phyloP scores from a whole-genome alignment of 352 stramenopile genomes.

The Globisporangium recalcitrans region DNA sequence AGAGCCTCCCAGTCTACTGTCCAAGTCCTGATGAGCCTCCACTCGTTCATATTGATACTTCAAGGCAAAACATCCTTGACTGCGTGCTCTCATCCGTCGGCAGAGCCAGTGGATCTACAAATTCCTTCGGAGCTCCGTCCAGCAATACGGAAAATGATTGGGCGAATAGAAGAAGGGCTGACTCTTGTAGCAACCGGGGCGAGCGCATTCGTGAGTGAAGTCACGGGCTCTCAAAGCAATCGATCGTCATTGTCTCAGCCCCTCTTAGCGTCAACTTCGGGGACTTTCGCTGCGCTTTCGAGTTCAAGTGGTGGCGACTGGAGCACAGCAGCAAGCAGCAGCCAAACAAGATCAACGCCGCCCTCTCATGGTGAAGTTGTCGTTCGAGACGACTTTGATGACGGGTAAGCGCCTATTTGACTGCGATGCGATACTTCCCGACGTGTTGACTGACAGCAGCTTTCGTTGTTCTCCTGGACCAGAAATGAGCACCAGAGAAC shows the following conservation, averaged over 20 bases:
- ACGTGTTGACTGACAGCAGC: neutral
- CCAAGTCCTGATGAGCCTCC: slow-evolving; percentile 37
- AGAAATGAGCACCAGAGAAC: neutral
- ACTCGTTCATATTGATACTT: slow-evolving; percentile 63
- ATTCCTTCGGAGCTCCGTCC: slow-evolving; percentile 53
- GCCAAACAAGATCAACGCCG: neutral
- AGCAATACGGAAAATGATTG: slow-evolving; percentile 50
- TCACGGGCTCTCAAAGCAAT: neutral
- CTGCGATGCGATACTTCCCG: slow-evolving; percentile 2
- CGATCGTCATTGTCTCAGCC: neutral
- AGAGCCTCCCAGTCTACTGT: slow-evolving; percentile 27
- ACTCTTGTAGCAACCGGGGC: slow-evolving; percentile 20
- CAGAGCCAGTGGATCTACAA: slow-evolving; percentile 51
- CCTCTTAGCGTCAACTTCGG: neutral
- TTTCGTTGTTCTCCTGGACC: slow-evolving; percentile 4
- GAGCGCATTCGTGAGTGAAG: neutral
- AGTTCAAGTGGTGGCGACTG: slow-evolving; percentile 11
- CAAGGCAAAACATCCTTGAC: slow-evolving; percentile 39
- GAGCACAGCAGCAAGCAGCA: slow-evolving; percentile 8
- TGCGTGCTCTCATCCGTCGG: slow-evolving; percentile 42
- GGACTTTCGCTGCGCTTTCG: neutral
- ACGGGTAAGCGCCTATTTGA: slow-evolving; percentile 22
- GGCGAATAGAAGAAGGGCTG: slow-evolving; percentile 29
- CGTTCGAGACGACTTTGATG: slow-evolving; percentile 28
- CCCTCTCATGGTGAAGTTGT: neutral